Evolutionary conservation across 2,329 filamentous ascomycete species (phyloP).

Genomic region (Camillea tinctor): DNA sequence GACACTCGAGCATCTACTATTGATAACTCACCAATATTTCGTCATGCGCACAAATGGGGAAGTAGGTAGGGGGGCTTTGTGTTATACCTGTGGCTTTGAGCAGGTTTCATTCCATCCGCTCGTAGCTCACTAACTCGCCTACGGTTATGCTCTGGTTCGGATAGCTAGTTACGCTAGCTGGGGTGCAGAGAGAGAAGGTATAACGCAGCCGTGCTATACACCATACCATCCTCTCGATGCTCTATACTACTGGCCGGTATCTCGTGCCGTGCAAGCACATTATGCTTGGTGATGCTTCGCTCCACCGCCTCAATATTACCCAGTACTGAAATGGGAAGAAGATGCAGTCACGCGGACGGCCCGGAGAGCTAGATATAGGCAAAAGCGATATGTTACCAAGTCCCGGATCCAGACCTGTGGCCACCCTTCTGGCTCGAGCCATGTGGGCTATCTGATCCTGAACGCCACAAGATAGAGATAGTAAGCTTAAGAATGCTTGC

Average conservation of each 20-base stretch:
- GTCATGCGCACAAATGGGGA: background rate
- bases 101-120: background rate
- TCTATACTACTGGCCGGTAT: conserved; percentile 10
- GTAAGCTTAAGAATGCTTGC: conserved; percentile 10
- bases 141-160: background rate
- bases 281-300: conserved; percentile 16
- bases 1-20: background rate
- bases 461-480: conserved; percentile 11
- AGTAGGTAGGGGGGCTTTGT: background rate
- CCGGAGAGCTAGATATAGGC: conserved; percentile 19
- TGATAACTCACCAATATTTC: background rate
- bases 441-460: conserved; percentile 11
- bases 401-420: conserved; percentile 12
- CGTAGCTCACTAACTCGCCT: background rate
- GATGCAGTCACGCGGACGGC: conserved; percentile 17
- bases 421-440: background rate
- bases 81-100: background rate
- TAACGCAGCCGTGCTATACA: conserved; percentile 9
- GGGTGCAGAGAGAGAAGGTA: conserved; percentile 9
- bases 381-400: conserved; percentile 16
- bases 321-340: conserved; percentile 14
- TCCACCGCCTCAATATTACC: conserved; percentile 9
- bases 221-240: conserved; percentile 11
- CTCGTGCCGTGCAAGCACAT: conserved; percentile 11
- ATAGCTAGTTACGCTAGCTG: background rate